Conservation (phyloP, 345 rosid species). For the Nasturtium officinale region DNA sequence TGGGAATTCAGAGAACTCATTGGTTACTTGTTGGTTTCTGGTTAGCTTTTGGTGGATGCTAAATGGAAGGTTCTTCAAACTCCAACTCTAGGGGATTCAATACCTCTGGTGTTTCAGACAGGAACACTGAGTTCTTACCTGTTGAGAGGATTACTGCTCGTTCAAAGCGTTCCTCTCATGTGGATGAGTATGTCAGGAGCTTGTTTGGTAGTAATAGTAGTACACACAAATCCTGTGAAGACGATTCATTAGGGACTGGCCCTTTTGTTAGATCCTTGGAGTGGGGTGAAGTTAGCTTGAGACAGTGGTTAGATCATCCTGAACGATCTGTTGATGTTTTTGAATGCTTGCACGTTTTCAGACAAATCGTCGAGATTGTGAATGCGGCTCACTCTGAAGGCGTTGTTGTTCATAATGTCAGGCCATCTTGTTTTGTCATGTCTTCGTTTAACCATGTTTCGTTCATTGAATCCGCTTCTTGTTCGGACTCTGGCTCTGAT, state of each 20-base stretch:
- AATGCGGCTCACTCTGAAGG: slow-evolving; percentile 89
- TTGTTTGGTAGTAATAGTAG: slow-evolving; percentile 56
- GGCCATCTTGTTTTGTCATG: slow-evolving; percentile 95
- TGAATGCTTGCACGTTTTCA: slow-evolving; percentile 91
- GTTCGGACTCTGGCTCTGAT: slow-evolving; percentile 96
- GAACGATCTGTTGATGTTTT: slow-evolving; percentile 70
- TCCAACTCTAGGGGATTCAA: slow-evolving; percentile 67
- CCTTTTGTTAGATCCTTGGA: slow-evolving; percentile 62
- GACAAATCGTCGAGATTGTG: slow-evolving; percentile 87
- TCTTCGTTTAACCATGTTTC: slow-evolving; percentile 89
- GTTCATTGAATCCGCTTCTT: slow-evolving; percentile 93
- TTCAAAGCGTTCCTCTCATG: slow-evolving; percentile 49
- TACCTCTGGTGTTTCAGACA: slow-evolving; percentile 59
- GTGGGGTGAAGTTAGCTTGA: slow-evolving; percentile 91
- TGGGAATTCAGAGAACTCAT: slow-evolving; percentile 49
- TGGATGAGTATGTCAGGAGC: slow-evolving; percentile 57
- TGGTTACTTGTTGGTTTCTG: slow-evolving; percentile 46
- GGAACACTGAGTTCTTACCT: slow-evolving; percentile 49
- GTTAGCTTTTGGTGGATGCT: slow-evolving; percentile 55
- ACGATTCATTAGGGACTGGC: slow-evolving; percentile 55
- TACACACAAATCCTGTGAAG: slow-evolving; percentile 34
- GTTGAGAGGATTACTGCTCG: slow-evolving; percentile 42
- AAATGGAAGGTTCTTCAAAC: slow-evolving; percentile 85
- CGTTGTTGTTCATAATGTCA: slow-evolving; percentile 83
- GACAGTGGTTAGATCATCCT: slow-evolving; percentile 93